Conservation (phyloP, 192 early-diverging fungal species). For the Phycomyces blakesleeanus region DNA sequence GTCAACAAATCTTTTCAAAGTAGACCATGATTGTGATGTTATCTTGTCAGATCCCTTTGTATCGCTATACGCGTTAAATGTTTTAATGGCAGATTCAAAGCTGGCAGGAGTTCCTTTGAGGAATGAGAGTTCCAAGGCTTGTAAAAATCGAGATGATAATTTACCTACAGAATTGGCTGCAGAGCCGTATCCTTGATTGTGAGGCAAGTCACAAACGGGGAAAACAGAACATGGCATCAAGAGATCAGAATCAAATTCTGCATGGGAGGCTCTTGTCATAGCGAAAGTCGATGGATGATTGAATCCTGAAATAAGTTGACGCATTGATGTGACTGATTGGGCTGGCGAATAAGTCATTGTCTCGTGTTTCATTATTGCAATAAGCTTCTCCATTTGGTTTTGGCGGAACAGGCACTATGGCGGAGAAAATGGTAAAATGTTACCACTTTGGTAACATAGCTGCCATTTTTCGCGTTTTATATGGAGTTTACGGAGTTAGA, state of each 20-base stretch:
- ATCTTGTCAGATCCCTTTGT: constrained; percentile 6
- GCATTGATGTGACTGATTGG: constrained; percentile 6
- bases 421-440: too few relatives aligned
- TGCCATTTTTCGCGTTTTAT: too few relatives aligned
- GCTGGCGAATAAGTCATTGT: constrained; percentile 10
- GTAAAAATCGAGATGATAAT: constrained; percentile 3
- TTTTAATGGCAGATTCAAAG: constrained; percentile 9
- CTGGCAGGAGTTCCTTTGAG: constrained; percentile 14
- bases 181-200: constrained; percentile 14
- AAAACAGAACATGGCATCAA: constrained; percentile 4
- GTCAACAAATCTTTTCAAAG: constrained; percentile 9
- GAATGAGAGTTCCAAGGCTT: constrained; percentile 7
- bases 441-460: too few relatives aligned
- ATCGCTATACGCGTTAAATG: constrained; percentile 5
- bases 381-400: constrained; percentile 6
- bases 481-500: too few relatives aligned
- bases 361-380: constrained; percentile 12
- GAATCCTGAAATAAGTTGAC: constrained; percentile 11
- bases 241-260: constrained; percentile 13
- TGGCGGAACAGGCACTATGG: constrained; percentile 5
- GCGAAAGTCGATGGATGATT: constrained; percentile 11
- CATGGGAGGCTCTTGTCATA: constrained; percentile 12
- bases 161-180: constrained; percentile 5
- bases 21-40: constrained; percentile 7
- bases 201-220: constrained; percentile 11